Conservation (phyloP, 306 rosid genomes). For the Acmispon strigosus region DNA sequence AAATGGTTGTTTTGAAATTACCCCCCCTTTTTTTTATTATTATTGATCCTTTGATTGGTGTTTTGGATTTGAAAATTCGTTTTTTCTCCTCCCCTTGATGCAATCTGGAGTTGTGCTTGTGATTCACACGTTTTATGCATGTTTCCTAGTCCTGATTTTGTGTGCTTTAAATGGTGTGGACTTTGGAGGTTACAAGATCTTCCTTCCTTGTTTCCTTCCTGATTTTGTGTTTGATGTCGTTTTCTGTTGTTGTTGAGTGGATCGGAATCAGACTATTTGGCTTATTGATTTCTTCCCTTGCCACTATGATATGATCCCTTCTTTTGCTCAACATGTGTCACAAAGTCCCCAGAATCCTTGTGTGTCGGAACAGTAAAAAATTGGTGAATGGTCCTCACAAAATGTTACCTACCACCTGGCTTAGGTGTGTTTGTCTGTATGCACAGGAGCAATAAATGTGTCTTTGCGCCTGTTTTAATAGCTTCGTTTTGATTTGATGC, state of each 20-base stretch:
- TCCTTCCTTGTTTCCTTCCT: not conserved
- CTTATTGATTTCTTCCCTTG: not conserved
- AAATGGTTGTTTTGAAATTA: not conserved
- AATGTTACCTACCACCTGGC: conserved; percentile 21
- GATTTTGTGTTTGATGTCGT: not conserved
- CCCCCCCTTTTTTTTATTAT: not conserved
- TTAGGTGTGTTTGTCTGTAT: conserved; percentile 18
- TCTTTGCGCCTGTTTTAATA: not conserved
- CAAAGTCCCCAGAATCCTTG: not conserved
- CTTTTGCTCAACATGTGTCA: not conserved
- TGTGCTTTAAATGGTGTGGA: not conserved
- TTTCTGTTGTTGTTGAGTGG: conserved; percentile 11
- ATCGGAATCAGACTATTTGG: conserved; percentile 1
- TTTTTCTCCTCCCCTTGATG: not conserved
- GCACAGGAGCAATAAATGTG: conserved; percentile 24
- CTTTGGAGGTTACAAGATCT: conserved; percentile 8
- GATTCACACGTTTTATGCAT: not conserved
- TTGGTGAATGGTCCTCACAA: conserved; percentile 24
- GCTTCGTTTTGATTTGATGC: conserved; percentile 2
- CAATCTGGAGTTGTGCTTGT: not conserved
- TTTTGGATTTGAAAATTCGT: not conserved
- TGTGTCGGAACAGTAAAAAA: not conserved
- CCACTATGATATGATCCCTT: not conserved
- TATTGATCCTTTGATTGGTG: conserved; percentile 13
- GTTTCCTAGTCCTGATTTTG: not conserved